phyloP scores from a whole-genome alignment of 1,139 yeast genomes.

The Diutina catenulata region DNA sequence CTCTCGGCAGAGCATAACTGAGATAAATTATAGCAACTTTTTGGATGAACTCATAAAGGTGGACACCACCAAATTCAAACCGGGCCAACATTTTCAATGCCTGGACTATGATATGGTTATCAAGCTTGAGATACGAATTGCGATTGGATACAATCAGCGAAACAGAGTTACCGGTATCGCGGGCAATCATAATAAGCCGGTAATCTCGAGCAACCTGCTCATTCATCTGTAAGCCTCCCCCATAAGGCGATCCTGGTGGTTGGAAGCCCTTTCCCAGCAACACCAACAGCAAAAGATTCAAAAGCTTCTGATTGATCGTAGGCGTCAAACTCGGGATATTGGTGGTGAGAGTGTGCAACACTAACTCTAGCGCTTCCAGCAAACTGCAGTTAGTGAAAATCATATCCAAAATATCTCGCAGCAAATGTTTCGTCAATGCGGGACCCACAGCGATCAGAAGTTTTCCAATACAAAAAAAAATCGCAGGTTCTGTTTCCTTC shows the following conservation, averaged over 20 bases:
- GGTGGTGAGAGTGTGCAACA: conserved; percentile 53
- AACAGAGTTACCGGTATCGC: conserved; percentile 44
- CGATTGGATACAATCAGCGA: conserved; percentile 25
- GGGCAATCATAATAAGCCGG: conserved; percentile 58
- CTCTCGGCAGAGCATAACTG: conserved; percentile 68
- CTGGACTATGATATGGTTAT: conserved; percentile 45
- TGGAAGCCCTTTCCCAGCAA: conserved; percentile 72
- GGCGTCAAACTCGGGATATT: conserved; percentile 75
- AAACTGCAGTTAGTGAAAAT: conserved; percentile 70
- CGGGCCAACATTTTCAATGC: conserved; percentile 63
- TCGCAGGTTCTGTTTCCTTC: conserved; percentile 74
- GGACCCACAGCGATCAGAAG: conserved; percentile 88
- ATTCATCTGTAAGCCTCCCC: conserved; percentile 44
- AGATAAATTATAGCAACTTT: conserved; percentile 72
- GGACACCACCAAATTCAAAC: conserved; percentile 65
- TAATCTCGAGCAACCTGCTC: conserved; percentile 62
- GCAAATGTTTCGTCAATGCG: conserved; percentile 83
- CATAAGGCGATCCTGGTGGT: conserved; percentile 83
- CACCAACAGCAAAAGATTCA: conserved; percentile 66
- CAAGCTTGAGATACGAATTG: conserved; percentile 32
- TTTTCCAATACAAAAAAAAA: conserved; percentile 82
- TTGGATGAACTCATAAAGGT: conserved; percentile 78
- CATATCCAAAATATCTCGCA: conserved; percentile 68
- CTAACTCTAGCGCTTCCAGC: conserved; percentile 67
- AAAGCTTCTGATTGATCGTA: conserved; percentile 56